Conservation (phyloP, 768 basidiomycete genomes). For the Tylopilus subfusipes region DNA sequence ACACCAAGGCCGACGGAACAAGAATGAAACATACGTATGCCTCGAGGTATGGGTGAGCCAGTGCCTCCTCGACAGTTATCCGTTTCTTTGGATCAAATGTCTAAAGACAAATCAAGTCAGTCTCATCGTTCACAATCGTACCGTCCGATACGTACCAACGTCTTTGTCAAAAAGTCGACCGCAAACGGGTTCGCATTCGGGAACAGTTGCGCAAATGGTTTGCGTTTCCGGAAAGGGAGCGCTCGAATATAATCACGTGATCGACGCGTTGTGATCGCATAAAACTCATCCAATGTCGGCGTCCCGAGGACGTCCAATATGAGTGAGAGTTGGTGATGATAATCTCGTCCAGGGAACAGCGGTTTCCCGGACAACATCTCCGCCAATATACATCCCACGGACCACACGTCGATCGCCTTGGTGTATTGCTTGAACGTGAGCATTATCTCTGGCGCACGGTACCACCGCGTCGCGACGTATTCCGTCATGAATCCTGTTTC, state of each 20-base stretch:
- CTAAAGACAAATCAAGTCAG: constrained; percentile 33
- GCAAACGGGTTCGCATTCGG: constrained; percentile 86
- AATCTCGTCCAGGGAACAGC: constrained; percentile 94
- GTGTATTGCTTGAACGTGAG: constrained; percentile 98
- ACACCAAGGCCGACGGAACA: too few species aligned
- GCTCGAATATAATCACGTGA: constrained; percentile 95
- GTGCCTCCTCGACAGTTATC: constrained; percentile 88
- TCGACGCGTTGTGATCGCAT: constrained; percentile 88
- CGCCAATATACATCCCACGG: constrained; percentile 83
- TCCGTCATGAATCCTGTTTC: constrained; percentile 92
- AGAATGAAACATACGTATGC: constrained; percentile 63
- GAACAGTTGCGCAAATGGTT: constrained; percentile 80
- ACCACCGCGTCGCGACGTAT: constrained; percentile 99
- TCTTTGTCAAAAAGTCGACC: constrained; percentile 76
- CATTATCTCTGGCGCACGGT: constrained; percentile 99
- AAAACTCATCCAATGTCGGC: constrained; percentile 95
- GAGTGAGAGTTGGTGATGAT: constrained; percentile 92
- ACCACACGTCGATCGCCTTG: constrained; percentile 91
- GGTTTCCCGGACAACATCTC: constrained; percentile 98
- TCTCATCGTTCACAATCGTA: too few species aligned
- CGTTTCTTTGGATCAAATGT: constrained; percentile 99
- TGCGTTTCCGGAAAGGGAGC: constrained; percentile 86
- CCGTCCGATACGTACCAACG: constrained; percentile 49
- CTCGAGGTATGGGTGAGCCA: constrained; percentile 93
- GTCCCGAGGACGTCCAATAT: constrained; percentile 98